A percentile compares a stretch with the other conserved stretches of the same genome.
Evolutionary conservation across 139 green algal species (phyloP).

Genomic region (Haematococcus lacustris): DNA sequence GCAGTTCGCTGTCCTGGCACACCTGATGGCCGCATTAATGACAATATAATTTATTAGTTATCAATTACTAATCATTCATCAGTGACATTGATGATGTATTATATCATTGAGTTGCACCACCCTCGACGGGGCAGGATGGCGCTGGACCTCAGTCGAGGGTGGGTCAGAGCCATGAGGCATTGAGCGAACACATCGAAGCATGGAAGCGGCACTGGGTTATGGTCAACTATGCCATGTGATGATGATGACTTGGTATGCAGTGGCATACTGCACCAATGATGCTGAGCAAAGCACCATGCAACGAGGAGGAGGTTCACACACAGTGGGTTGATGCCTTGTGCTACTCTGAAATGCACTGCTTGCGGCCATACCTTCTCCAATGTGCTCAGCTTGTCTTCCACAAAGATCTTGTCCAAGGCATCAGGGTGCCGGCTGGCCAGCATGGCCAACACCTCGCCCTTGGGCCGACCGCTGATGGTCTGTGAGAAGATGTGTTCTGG

Average conservation of each 20-base stretch:
- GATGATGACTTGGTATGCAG: not conserved
- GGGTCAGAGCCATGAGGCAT: not conserved
- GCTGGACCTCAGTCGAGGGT: not conserved
- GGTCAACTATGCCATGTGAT: not conserved
- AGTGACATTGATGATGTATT: not conserved
- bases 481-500: conserved; percentile 77
- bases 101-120: not conserved
- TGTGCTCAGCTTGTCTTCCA: conserved; percentile 87
- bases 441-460: conserved; percentile 62
- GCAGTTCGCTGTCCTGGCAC: conserved; percentile 31
- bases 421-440: conserved; percentile 54
- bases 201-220: not conserved
- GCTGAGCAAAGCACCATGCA: not conserved
- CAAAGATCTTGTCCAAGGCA: conserved; percentile 55
- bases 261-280: not conserved
- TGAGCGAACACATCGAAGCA: not conserved
- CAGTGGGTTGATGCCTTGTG: not conserved
- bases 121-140: not conserved
- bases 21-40: conserved; percentile 37
- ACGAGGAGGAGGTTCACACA: not conserved
- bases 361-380: conserved; percentile 73
- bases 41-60: not conserved
- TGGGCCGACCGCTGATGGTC: conserved; percentile 66
- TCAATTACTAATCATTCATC: not conserved
- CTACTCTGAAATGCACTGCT: too few species aligned